These are phyloP conservation scores for Euphrasia confusa DNA, from an alignment of 257 asterid species.

Conservation along the genomic window DNA sequence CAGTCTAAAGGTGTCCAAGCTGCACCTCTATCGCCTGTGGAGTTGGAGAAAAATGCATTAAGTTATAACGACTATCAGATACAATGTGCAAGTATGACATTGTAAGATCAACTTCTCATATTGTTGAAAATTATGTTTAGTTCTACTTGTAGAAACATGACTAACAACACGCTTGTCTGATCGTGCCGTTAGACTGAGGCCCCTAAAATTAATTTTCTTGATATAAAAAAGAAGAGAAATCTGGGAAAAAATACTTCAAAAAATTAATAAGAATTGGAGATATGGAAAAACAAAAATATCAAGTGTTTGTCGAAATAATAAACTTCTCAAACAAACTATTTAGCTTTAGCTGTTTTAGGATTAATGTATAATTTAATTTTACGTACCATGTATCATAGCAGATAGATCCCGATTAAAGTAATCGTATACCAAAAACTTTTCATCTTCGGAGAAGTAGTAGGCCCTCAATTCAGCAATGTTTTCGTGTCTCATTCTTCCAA, in stretches of 20 bases:
- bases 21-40: conserved; percentile 9
- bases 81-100: not conserved
- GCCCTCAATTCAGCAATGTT: conserved; percentile 30
- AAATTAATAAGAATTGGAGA: too few species aligned
- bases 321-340: too few species aligned
- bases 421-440: conserved; percentile 23
- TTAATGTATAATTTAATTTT: not conserved
- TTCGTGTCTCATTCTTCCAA: conserved; percentile 27
- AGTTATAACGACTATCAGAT: not conserved
- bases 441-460: conserved; percentile 21
- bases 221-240: too few species aligned
- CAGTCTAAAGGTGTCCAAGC: not conserved
- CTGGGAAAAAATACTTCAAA: too few species aligned
- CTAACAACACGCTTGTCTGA: not conserved
- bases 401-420: not conserved
- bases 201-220: too few species aligned
- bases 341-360: too few species aligned
- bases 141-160: not conserved
- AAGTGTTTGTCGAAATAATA: too few species aligned
- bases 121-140: not conserved
- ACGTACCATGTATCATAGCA: conserved; percentile 3
- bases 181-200: too few species aligned
- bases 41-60: not conserved
- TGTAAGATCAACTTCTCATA: not conserved
- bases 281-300: too few species aligned